A percentile compares a stretch with the other conserved stretches of the same genome.
Evolutionary conservation across 352 stramenopile genomes (phyloP).

Genomic region (Phytopythium sindhum): DNA sequence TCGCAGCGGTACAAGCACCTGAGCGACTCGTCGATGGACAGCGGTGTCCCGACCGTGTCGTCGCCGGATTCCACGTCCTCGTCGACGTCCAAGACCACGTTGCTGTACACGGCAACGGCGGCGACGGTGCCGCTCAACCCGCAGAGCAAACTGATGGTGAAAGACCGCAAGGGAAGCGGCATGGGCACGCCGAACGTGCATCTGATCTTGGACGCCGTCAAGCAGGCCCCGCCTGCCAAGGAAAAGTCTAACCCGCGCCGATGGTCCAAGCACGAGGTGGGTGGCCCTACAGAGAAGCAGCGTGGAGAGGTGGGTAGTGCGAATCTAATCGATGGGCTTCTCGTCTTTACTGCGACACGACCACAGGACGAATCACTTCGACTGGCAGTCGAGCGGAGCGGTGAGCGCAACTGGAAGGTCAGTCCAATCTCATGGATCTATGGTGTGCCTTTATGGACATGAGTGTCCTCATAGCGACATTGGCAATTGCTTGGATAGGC

Average conservation of each 20-base stretch:
- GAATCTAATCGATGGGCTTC: neutral
- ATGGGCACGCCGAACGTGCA: constrained; percentile 69
- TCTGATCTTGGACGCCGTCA: constrained; percentile 72
- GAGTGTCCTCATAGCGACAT: neutral
- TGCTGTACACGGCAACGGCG: constrained; percentile 22
- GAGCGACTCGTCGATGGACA: constrained; percentile 10
- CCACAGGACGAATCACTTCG: constrained; percentile 73
- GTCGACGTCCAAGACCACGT: constrained; percentile 15
- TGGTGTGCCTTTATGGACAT: neutral
- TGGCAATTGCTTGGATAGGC: constrained; percentile 25
- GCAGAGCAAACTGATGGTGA: constrained; percentile 60
- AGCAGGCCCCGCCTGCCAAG: constrained; percentile 73
- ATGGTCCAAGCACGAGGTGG: constrained; percentile 77
- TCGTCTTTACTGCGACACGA: neutral
- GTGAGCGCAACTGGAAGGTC: constrained; percentile 87
- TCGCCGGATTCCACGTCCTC: constrained; percentile 15
- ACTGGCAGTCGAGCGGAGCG: constrained; percentile 79
- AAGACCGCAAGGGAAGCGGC: constrained; percentile 70
- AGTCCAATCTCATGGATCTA: neutral
- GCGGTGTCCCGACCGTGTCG: constrained; percentile 2
- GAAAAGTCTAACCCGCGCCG: constrained; percentile 83
- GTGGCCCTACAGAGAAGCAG: neutral
- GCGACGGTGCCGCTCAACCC: constrained; percentile 12
- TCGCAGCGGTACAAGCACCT: constrained; percentile 68
- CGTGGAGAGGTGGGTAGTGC: neutral